phyloP scores from a whole-genome alignment of 1,284 basidiomycete genomes.

The Microbotryomycetes sp. region DNA sequence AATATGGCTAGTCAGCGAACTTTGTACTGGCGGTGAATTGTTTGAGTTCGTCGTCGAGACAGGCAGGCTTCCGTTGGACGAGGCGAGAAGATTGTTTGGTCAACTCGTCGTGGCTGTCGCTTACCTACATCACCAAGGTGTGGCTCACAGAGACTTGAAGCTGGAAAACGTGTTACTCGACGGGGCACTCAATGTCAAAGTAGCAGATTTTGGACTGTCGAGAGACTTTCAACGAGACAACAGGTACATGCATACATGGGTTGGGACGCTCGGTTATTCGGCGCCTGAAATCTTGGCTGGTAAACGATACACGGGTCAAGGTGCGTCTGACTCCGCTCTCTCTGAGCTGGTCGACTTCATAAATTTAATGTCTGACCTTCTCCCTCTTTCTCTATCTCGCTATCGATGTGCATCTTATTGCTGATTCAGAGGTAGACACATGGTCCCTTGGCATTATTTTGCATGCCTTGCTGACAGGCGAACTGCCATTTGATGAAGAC shows the following conservation, averaged over 20 bases:
- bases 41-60: constrained; percentile 47
- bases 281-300: constrained; percentile 91
- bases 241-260: constrained; percentile 83
- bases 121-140: constrained; percentile 44
- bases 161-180: constrained; percentile 52
- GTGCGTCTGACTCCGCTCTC: constrained; percentile 45
- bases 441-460: constrained; percentile 97
- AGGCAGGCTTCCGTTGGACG: constrained; percentile 39
- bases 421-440: constrained; percentile 74
- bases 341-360: no score
- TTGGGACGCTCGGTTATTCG: constrained; percentile 92
- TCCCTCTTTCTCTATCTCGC: background rate
- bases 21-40: constrained; percentile 76
- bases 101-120: constrained; percentile 45
- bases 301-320: constrained; percentile 81
- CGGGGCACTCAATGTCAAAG: constrained; percentile 45
- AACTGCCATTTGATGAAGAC: constrained; percentile 95
- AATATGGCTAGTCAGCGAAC: constrained; percentile 96
- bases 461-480: constrained; percentile 87
- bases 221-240: constrained; percentile 86
- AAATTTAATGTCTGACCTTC: no score
- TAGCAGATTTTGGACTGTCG: constrained; percentile 96
- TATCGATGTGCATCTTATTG: background rate
- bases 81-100: constrained; percentile 43
- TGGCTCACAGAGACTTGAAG: constrained; percentile 47